phyloP scores from a whole-genome alignment of 305 asterid genomes.

The Fraxinus paxiana region DNA sequence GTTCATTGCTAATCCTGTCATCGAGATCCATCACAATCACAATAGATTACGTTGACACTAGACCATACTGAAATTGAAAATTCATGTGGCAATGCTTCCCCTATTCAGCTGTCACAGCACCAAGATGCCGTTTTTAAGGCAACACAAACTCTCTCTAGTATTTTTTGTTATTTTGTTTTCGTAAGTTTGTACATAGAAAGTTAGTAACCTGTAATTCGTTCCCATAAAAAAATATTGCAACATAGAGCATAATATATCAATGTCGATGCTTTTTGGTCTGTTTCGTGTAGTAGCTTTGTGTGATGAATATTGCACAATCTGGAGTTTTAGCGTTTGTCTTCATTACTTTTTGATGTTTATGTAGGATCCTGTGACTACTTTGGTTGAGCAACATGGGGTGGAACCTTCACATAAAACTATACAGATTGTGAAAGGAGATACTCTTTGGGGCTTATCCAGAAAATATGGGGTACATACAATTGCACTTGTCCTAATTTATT shows the following conservation, averaged over 20 bases:
- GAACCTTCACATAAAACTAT: conserved; percentile 24
- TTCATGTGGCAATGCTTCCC: background rate
- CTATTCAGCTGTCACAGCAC: background rate
- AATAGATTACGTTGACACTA: background rate
- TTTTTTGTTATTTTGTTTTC: background rate
- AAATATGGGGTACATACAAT: conserved; percentile 29
- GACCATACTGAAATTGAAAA: background rate
- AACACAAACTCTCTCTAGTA: background rate
- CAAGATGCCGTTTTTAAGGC: background rate
- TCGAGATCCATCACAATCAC: background rate
- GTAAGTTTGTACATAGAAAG: background rate
- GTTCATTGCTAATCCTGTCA: background rate
- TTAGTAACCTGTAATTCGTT: background rate
- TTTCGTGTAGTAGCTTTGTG: background rate
- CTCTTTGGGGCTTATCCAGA: conserved; percentile 39
- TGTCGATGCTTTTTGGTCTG: background rate
- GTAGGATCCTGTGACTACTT: conserved; percentile 21
- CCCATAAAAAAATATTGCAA: background rate
- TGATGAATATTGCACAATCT: background rate
- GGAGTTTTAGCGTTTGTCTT: background rate
- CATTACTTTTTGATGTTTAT: background rate
- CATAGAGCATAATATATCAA: background rate
- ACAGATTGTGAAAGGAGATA: conserved; percentile 38
- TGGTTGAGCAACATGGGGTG: conserved; percentile 17
- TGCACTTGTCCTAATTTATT: background rate